Evolutionary conservation across 2,329 filamentous ascomycete genomes (phyloP), one percentile per base, ranked within the genome.

Genomic region (Colletotrichum tabaci): DNA sequence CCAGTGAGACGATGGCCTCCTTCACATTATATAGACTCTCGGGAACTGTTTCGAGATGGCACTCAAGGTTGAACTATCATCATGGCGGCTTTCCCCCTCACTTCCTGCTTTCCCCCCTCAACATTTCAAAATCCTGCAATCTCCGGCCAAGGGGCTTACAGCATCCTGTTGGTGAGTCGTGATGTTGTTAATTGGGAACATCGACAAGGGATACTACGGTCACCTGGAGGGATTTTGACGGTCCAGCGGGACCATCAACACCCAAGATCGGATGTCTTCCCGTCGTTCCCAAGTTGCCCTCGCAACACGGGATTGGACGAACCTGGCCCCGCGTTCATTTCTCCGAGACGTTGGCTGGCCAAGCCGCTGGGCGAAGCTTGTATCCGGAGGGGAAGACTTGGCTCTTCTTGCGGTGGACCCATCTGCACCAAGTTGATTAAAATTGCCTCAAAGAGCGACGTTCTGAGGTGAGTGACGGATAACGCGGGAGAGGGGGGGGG

Each of bases 21-120:
- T n/a, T 18, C 30, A n/a, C 21, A 44, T 71, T 68, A 71, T 63
- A 71, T 71, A 71, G 68, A 68, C 68, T 63, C 58, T 68, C 3
- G 26, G 21, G 12, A 55, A 64, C 52, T 64, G 65, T 71, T 71
- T 71, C 58, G 58, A 53, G 42, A 42, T 35, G 2, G 26, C 2
- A 23, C 18, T 50, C 46, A 49, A 64, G n/a, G 68, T 60, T 55
- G 30, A 71, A 68, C 65, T 68, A 68, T 60, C 65, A 44, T 23
- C 52, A 49, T 68, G 15, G 40, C 57, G 38, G 21, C 44, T 49
- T 26, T 58, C 26, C 55, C 62, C 58, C 47, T 60, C n/a, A 30
- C 63, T 46, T 42, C 3, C 62, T 16, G 23, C 23, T 52, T 52
- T n/a, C n/a, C 35, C 46, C 38, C 6, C 40, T 58, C 23, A 49